A percentile compares a stretch with the other conserved stretches of the same genome.
Conservation (phyloP, 257 asterid species). For the Plantago elongata region DNA sequence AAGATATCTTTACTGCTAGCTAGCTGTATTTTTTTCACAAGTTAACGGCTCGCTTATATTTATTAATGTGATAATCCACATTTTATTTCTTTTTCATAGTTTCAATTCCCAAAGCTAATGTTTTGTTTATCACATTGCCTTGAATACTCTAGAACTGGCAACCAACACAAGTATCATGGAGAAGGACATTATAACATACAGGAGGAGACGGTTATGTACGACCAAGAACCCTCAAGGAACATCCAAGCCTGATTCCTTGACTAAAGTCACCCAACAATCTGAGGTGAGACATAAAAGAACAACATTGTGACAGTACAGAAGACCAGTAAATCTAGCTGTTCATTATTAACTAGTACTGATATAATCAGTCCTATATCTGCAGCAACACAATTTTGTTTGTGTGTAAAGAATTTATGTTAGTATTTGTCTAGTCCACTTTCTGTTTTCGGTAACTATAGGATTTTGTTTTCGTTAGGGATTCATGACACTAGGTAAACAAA, state of each 20-base stretch:
- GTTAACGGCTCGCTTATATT: neutral
- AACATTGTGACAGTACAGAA: neutral
- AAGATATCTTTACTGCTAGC: no score
- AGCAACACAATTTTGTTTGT: neutral
- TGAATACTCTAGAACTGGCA: neutral
- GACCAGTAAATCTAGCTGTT: no score
- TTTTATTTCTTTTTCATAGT: neutral
- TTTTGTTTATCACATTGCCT: neutral
- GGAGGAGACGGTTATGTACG: neutral
- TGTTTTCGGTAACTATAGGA: no score
- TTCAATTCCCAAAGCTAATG: neutral
- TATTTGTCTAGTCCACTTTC: no score
- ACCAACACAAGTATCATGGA: neutral
- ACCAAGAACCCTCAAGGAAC: neutral
- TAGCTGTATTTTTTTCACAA: no score
- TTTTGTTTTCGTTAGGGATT: no score
- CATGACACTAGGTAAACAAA: no score
- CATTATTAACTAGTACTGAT: neutral
- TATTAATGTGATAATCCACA: neutral
- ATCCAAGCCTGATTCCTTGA: neutral
- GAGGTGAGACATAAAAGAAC: neutral
- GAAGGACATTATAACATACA: neutral
- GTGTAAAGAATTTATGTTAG: no score
- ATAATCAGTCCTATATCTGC: neutral
- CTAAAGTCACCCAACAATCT: neutral